Percentiles rank a stretch among this genome's conserved stretches.
Conservation (phyloP, 2,329 filamentous ascomycete genomes). For the Lasiodiplodia theobromae region DNA sequence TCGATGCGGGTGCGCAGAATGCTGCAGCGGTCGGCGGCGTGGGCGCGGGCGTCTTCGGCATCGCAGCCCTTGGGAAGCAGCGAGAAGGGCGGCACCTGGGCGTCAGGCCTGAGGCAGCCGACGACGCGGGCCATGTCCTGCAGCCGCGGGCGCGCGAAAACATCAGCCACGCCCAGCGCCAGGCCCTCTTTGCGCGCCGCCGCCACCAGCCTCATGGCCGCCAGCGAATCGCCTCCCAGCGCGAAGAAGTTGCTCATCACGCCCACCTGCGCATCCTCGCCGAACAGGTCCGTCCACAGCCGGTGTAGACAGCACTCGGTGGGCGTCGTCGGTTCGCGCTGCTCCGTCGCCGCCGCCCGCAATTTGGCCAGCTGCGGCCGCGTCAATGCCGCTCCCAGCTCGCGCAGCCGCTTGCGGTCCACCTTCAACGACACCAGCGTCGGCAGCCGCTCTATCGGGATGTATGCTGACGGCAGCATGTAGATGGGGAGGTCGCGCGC, state of each 20-base stretch:
- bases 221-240: slow-evolving; percentile 66
- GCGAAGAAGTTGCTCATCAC: slow-evolving; percentile 67
- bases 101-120: slow-evolving; percentile 34
- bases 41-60: no score
- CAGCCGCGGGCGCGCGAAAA: slow-evolving; percentile 58
- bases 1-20: slow-evolving; percentile 36
- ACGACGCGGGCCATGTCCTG: slow-evolving; percentile 54
- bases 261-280: slow-evolving; percentile 50
- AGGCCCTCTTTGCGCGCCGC: slow-evolving; percentile 59
- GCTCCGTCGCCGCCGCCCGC: not conserved
- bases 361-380: slow-evolving; percentile 30
- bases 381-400: slow-evolving; percentile 32
- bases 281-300: slow-evolving; percentile 30
- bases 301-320: slow-evolving; percentile 14
- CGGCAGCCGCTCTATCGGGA: slow-evolving; percentile 53
- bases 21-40: no score
- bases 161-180: slow-evolving; percentile 61
- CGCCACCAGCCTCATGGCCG: slow-evolving; percentile 67
- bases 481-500: slow-evolving; percentile 38
- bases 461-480: slow-evolving; percentile 53
- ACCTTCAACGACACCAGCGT: slow-evolving; percentile 53
- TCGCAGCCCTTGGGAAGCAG: no score
- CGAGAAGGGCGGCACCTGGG: not conserved
- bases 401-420: slow-evolving; percentile 36
- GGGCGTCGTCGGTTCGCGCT: slow-evolving; percentile 1